These are phyloP conservation scores for Penicillium freii DNA, from an alignment of 2,329 filamentous ascomycete genomes.

Conservation along the genomic window DNA sequence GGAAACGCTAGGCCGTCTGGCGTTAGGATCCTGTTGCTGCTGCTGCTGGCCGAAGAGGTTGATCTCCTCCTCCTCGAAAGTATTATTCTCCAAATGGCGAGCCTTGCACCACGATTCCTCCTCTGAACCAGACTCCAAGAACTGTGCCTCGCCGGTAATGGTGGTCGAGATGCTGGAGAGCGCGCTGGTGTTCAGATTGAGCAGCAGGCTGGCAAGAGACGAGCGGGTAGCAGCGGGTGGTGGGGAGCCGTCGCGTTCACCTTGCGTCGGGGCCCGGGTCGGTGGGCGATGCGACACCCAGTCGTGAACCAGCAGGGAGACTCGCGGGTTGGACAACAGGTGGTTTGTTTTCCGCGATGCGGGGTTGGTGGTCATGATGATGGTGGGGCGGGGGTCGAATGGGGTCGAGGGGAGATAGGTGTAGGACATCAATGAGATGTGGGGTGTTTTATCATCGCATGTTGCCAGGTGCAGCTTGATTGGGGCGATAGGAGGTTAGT, in stretches of 20 bases:
- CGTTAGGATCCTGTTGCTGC: constrained; percentile 29
- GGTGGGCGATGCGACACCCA: constrained; percentile 94
- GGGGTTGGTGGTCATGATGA: constrained; percentile 88
- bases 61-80: constrained; percentile 64
- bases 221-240: constrained; percentile 63
- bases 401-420: constrained; percentile 85
- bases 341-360: constrained; percentile 71
- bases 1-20: constrained; percentile 56
- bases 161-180: constrained; percentile 87
- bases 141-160: constrained; percentile 80
- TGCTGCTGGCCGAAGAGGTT: constrained; percentile 43
- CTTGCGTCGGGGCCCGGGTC: constrained; percentile 59
- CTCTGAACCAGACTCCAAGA: constrained; percentile 70
- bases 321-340: constrained; percentile 76
- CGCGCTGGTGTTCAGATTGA: constrained; percentile 87
- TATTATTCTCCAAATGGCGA: constrained; percentile 87
- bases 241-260: constrained; percentile 60
- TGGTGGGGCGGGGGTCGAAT: constrained; percentile 69
- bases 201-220: constrained; percentile 75
- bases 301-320: constrained; percentile 94
- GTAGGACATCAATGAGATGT: constrained; percentile 98
- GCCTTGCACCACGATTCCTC: constrained; percentile 83
- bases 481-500: neutral
- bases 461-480: constrained; percentile 89
- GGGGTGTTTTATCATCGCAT: constrained; percentile 75